Evolutionary conservation across 306 rosid genomes (phyloP), one percentile per base, ranked within the genome.

Genomic region (Acmispon strigosus): DNA sequence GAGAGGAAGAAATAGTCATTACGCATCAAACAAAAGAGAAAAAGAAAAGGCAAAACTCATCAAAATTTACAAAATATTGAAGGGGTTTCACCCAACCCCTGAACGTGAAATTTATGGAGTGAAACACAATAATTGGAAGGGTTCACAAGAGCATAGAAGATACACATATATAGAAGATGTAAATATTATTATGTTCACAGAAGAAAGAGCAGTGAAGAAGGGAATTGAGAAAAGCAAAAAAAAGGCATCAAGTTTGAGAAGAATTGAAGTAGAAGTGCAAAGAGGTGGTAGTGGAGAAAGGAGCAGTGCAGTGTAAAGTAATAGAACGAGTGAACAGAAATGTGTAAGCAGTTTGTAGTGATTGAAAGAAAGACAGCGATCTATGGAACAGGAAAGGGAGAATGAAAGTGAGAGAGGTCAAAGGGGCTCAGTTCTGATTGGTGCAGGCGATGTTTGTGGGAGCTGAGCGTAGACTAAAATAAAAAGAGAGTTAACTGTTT

Each of bases 351-450:
- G 16, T 72, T 42, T 50, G 78, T 60, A 63, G 70, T 53, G 85
- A n/a, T 65, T 27, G 32, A 27, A 27, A 22, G 84, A 51, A 62
- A 76, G 79, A 69, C 80, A 65, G 79, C 39, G 84, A 84, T 80
- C 86, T 78, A 61, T 80, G 85, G 64, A 88, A 85, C 82, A 83
- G 74, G 22, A 67, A 67, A 68, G 27, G 64, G 44, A 7, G 50
- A 58, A 71, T 62, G 37, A 36, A 50, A 66, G 70, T 63, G 53
- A 50, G 66, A 44, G 47, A 37, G 85, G 85, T 88, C 81, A 80
- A 66, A 73, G 73, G 78, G 74, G 84, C 47, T 78, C 84, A 87
- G 89, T 84, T 81, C 82, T 89, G 91, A 92, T 92, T 89, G 92
- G 98, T 80, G 71, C 81, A 79, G 44, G 56, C 54, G 86, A 72